Conservation (phyloP, 2,329 filamentous ascomycete genomes). For the Apiospora sp. region DNA sequence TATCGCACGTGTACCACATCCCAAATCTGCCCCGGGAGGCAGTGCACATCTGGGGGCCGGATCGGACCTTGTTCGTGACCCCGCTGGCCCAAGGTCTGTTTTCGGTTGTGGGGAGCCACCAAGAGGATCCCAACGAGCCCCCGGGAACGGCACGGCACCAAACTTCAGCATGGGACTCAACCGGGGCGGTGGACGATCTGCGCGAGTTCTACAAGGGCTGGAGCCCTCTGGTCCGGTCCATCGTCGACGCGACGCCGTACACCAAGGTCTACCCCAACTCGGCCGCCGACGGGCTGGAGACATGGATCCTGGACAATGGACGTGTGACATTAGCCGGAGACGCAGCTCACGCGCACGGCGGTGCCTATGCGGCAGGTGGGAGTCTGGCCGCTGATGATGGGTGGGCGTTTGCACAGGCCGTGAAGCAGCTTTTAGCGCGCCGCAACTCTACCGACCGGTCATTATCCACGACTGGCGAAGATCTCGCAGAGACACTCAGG, state of each 20-base stretch:
- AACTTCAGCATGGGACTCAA: slow-evolving; percentile 48
- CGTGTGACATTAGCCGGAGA: slow-evolving; percentile 49
- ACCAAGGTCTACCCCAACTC: slow-evolving; percentile 53
- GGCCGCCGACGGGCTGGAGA: slow-evolving; percentile 48
- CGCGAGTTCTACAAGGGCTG: slow-evolving; percentile 50
- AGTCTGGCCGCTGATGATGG: slow-evolving; percentile 51
- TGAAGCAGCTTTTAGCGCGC: slow-evolving; percentile 45
- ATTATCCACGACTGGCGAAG: slow-evolving; percentile 25
- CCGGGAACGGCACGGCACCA: slow-evolving; percentile 37
- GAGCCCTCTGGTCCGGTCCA: slow-evolving; percentile 49
- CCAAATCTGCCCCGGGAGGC: slow-evolving; percentile 50
- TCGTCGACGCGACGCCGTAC: slow-evolving; percentile 50
- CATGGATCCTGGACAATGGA: slow-evolving; percentile 49
- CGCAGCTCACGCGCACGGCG: slow-evolving; percentile 51
- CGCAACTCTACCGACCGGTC: slow-evolving; percentile 6
- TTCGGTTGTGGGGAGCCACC: slow-evolving; percentile 52
- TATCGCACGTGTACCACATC: slow-evolving; percentile 48
- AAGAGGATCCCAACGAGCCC: slow-evolving; percentile 45
- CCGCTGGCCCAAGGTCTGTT: slow-evolving; percentile 50
- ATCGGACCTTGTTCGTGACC: slow-evolving; percentile 53
- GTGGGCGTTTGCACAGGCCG: slow-evolving; percentile 49
- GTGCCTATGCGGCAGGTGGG: slow-evolving; percentile 50
- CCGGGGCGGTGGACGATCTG: slow-evolving; percentile 47
- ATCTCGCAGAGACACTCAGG: slow-evolving; percentile 42
- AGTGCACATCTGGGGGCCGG: slow-evolving; percentile 53